Evolutionary conservation across 805 yeast species (phyloP), one percentile per base, ranked within the genome.

Genomic region (Brettanomyces anomalus): DNA sequence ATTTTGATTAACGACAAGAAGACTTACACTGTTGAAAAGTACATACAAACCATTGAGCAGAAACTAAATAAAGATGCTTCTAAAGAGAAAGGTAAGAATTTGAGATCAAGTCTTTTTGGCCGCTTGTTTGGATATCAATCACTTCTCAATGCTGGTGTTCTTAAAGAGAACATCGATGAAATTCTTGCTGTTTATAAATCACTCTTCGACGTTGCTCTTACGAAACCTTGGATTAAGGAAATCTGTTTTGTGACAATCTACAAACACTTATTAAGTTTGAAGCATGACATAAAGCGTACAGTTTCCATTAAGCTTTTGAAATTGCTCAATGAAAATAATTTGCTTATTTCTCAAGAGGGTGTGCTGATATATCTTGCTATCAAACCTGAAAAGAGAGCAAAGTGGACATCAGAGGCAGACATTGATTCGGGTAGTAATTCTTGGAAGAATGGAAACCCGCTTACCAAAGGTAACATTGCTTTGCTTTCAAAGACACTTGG

Each of bases 201-300:
- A 26, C 52, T 84, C 32, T 57, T 85, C 4, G 77, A 74, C 19
- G 65, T 89, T 43, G 73, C 94, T 0, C 58, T 66, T 13, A 49
- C 65, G 31, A 90, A 89, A 58, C 74, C 85, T 1, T 89, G 97
- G 97, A 73, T 89, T 35, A 68, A 94, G 46, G 96, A 90, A 61
- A 77, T 94, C 3, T 71, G 86, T 34, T 69, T 85, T 52, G 85
- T 71, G 54, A 83, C 94, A 1, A 65, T 89, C 38, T 76, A 72
- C 50, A 79, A 75, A 41, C 69, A 82, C 3, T 50, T 77, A n/a
- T 51, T 30, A 24, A 43, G 43, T 48, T 37, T 57, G 51, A 8
- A 55, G 46, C 33, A 58, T 51, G 2, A 44, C 46, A 28, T 44
- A 17, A 39, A 46, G 34, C 47, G 42, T 10, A 31, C 42, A 3